These are phyloP conservation scores for Helianthus tuberosus DNA, from an alignment of 129 eudicot species.

Conservation along the genomic window DNA sequence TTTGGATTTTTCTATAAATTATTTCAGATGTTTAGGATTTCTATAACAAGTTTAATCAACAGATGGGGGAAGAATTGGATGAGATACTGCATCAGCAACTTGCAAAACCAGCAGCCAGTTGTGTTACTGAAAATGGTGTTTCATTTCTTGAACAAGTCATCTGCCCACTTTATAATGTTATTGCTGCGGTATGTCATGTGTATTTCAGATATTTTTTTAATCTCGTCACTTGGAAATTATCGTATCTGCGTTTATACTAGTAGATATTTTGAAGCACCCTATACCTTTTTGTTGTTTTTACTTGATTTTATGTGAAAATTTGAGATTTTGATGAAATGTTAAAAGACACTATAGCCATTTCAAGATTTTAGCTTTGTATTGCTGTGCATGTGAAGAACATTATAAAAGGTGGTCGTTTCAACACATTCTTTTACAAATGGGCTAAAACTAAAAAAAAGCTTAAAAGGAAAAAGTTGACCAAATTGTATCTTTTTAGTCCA, in stretches of 20 bases:
- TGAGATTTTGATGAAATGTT: conserved; percentile 13
- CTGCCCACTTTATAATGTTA: conserved; percentile 75
- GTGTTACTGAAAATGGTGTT: conserved; percentile 69
- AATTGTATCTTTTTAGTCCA: neutral
- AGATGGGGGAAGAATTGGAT: conserved; percentile 95
- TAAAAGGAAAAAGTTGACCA: neutral
- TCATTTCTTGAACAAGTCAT: conserved; percentile 83
- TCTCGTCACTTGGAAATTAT: conserved; percentile 1
- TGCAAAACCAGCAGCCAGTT: conserved; percentile 87
- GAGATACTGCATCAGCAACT: conserved; percentile 68
- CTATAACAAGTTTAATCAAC: conserved; percentile 29
- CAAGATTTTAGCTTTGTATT: conserved; percentile 6
- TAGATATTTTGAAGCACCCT: neutral
- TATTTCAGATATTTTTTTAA: neutral
- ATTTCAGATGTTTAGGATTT: conserved; percentile 19
- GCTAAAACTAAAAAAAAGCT: conserved; percentile 2
- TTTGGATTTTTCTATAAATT: conserved; percentile 5
- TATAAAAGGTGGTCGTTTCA: neutral
- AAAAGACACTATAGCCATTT: neutral
- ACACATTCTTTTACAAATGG: neutral
- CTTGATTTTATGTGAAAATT: conserved; percentile 5
- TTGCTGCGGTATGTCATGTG: conserved; percentile 77
- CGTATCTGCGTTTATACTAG: neutral
- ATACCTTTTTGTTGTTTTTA: neutral
- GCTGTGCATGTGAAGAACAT: conserved; percentile 3